phyloP scores from a whole-genome alignment of 495 filamentous ascomycete genomes.

The Penicillium crystallinum region DNA sequence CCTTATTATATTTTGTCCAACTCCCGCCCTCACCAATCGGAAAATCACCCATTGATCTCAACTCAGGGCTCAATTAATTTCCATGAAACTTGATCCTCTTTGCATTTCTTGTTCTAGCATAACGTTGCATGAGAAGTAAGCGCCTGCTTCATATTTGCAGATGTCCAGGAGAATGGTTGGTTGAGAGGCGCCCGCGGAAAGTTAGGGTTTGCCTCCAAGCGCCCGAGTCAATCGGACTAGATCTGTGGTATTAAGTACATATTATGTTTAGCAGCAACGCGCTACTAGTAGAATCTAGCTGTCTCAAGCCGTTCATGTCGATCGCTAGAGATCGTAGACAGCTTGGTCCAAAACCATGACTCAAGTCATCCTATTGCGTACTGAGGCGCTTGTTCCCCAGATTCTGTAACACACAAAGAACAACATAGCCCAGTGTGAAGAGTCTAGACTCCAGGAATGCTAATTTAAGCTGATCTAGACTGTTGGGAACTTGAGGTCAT shows the following conservation, averaged over 20 bases:
- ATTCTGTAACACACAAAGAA: slow-evolving; percentile 6
- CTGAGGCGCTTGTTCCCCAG: slow-evolving; percentile 7
- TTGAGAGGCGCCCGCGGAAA: slow-evolving; percentile 19
- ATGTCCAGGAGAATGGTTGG: slow-evolving; percentile 24
- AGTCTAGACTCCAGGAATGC: slow-evolving; percentile 14
- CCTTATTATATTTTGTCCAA: not conserved
- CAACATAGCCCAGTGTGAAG: not conserved
- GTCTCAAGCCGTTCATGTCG: slow-evolving; percentile 2
- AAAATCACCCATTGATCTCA: not conserved
- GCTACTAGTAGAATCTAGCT: slow-evolving; percentile 3
- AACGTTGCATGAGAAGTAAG: not conserved
- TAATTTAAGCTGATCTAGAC: slow-evolving; percentile 20
- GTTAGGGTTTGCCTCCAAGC: slow-evolving; percentile 22
- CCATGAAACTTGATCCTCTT: slow-evolving; percentile 21
- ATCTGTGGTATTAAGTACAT: not conserved
- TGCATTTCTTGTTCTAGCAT: slow-evolving; percentile 3
- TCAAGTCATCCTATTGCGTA: not conserved
- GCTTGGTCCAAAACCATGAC: not conserved
- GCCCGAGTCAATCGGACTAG: slow-evolving; percentile 18
- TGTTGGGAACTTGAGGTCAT: not conserved
- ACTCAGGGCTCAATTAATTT: not conserved
- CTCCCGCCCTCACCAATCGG: not conserved
- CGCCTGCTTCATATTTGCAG: slow-evolving; percentile 26
- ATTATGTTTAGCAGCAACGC: not conserved
- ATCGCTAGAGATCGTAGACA: not conserved